These are phyloP conservation scores for Eleusine coracana DNA, from an alignment of 176 grass and related monocot genomes.

Conservation along the genomic window DNA sequence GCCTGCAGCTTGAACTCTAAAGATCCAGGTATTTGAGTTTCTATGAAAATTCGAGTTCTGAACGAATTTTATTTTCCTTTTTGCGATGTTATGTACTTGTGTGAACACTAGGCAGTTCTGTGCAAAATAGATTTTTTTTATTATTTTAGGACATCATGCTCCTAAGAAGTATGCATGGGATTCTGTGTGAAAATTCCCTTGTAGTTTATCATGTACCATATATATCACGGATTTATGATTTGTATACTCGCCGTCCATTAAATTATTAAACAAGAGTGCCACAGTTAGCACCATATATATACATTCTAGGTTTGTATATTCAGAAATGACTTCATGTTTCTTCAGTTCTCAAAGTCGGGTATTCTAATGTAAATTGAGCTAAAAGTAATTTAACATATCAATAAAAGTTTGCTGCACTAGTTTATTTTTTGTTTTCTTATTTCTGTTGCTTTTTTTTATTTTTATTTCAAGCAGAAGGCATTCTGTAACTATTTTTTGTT, in stretches of 20 bases:
- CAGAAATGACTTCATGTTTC: not conserved
- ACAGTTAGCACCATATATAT: no score
- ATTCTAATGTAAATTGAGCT: not conserved
- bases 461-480: slow-evolving; percentile 8
- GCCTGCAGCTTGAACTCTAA: slow-evolving; percentile 80
- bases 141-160: not conserved
- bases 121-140: not conserved
- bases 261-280: not conserved
- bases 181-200: not conserved
- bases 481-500: not conserved
- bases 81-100: not conserved
- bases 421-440: not conserved
- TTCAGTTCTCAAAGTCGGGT: not conserved
- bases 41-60: slow-evolving; percentile 9
- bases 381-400: not conserved
- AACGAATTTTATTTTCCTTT: not conserved
- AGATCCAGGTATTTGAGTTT: slow-evolving; percentile 68
- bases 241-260: not conserved
- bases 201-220: not conserved
- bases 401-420: no score
- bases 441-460: not conserved
- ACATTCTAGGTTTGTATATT: not conserved
- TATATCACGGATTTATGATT: not conserved
- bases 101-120: slow-evolving; percentile 42
- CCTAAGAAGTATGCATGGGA: not conserved